These are phyloP conservation scores for Aspergillus proliferans DNA, from an alignment of 2,329 filamentous ascomycete genomes.

Conservation along the genomic window DNA sequence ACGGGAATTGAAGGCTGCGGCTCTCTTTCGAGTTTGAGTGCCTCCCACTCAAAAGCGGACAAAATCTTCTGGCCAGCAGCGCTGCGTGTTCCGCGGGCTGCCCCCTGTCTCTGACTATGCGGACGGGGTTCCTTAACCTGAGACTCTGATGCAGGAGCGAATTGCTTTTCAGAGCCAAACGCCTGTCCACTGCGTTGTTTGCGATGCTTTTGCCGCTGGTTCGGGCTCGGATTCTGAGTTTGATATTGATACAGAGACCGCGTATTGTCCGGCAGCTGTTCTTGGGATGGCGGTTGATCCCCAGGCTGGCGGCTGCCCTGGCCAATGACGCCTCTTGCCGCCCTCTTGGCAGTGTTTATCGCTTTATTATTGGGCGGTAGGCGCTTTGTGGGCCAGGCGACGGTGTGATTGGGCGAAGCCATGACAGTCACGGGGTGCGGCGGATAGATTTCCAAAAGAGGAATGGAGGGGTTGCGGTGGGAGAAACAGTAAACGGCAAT, in stretches of 20 bases:
- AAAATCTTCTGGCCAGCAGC: constrained; percentile 10
- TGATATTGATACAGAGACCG: neutral
- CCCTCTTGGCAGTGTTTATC: neutral
- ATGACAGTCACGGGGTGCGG: constrained; percentile 5
- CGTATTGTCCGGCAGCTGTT: neutral
- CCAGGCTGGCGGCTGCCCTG: neutral
- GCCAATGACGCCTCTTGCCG: neutral
- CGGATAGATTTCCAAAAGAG: neutral
- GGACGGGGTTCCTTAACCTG: constrained; percentile 1
- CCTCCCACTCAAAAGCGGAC: constrained; percentile 23
- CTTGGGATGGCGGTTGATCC: neutral
- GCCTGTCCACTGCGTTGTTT: neutral
- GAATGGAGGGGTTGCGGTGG: constrained; percentile 8
- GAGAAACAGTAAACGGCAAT: neutral
- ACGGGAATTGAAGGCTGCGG: constrained; percentile 5
- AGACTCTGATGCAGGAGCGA: neutral
- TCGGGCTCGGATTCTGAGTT: neutral
- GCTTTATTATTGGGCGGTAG: constrained; percentile 5
- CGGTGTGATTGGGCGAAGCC: constrained; percentile 12
- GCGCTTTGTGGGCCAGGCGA: constrained; percentile 9
- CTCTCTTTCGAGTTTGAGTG: constrained; percentile 14
- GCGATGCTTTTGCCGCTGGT: neutral
- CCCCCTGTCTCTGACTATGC: constrained; percentile 14
- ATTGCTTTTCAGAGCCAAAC: neutral
- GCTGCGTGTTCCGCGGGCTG: constrained; percentile 21